Evolutionary conservation across 257 asterid species (phyloP), one percentile per base, ranked within the genome.

Genomic region (Prunella vulgaris): DNA sequence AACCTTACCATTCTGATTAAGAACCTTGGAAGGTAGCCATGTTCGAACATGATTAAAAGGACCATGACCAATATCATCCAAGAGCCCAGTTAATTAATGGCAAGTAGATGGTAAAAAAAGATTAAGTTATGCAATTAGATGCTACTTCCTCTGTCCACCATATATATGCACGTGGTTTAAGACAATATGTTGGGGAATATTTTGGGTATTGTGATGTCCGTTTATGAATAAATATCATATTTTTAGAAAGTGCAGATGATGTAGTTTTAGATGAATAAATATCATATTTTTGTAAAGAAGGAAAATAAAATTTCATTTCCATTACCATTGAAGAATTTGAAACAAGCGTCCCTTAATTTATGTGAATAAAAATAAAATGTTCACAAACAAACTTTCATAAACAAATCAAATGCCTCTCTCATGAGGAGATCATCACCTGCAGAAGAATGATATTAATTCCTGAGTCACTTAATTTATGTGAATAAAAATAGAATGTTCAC

Each of bases 41-140:
- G 89, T 68, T 93, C 98, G 83, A 93, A 93, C 81, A 85, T 93
- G 98, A 80, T 96, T 93, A 69, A 90, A 85, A 75, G 98, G 97
- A 70, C 98, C 98, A 65, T 93, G 98, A 71, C 98, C 98, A 38
- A 93, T 70, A 78, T 93, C 97, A 77, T 93, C 97, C 76, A 93
- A 81, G 74, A 93, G 94, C 48, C 98, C 97, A 90, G 49, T 27
- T 68, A 79, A 67, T 66, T 60, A 68, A 57, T 57, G 24, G 65
- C 51, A 15, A 66, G 54, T 57, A 66, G 69, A 67, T 61, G 32
- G 65, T 64, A 74, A 66, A 44, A 18, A 38, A 76, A 64, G 69
- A 71, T 35, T 53, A 59, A 22, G 64, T 12, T 15, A 44, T 54
- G 74, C 72, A n/a, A n/a, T n/a, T n/a, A n/a, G n/a, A n/a, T n/a